Evolutionary conservation across 352 stramenopile genomes (phyloP).

Genomic region (Halophytophthora batemanensis): DNA sequence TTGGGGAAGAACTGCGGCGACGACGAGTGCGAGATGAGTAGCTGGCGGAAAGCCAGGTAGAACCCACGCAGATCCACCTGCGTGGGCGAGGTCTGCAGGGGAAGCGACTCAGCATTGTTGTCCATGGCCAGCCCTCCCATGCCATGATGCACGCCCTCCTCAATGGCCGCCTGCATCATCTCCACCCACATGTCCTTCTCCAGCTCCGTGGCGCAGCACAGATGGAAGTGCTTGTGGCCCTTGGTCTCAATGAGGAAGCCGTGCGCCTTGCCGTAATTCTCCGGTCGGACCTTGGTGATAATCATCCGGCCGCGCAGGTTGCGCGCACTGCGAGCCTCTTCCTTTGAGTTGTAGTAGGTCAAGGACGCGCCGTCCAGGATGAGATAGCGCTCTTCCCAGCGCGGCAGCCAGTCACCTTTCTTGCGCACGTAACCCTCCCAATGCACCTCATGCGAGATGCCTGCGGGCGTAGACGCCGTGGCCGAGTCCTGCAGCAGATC

Average conservation of each 20-base stretch:
- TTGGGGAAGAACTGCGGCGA: constrained; percentile 89
- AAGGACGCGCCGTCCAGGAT: constrained; percentile 79
- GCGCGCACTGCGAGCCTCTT: constrained; percentile 75
- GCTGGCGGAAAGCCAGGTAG: constrained; percentile 84
- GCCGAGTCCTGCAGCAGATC: constrained; percentile 38
- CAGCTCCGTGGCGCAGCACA: constrained; percentile 83
- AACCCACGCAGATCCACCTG: constrained; percentile 85
- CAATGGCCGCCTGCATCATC: constrained; percentile 89
- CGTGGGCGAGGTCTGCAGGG: constrained; percentile 54
- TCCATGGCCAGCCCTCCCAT: constrained; percentile 22
- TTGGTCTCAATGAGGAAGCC: constrained; percentile 87
- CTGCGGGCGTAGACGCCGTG: constrained; percentile 32
- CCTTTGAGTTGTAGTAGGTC: constrained; percentile 88
- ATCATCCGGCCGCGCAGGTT: constrained; percentile 84
- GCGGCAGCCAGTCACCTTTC: constrained; percentile 88
- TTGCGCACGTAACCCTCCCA: constrained; percentile 89
- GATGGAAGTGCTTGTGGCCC: constrained; percentile 85
- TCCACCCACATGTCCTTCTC: constrained; percentile 91
- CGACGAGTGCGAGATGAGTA: constrained; percentile 86
- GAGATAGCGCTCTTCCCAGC: constrained; percentile 89
- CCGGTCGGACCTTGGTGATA: constrained; percentile 69
- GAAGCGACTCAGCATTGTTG: constrained; percentile 22
- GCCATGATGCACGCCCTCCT: constrained; percentile 37
- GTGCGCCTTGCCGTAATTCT: constrained; percentile 88
- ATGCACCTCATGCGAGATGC: constrained; percentile 69